A percentile compares a stretch with the other conserved stretches of the same genome.
These are phyloP conservation scores for Verbascum thapsus DNA, from an alignment of 257 asterid species.

Conservation along the genomic window DNA sequence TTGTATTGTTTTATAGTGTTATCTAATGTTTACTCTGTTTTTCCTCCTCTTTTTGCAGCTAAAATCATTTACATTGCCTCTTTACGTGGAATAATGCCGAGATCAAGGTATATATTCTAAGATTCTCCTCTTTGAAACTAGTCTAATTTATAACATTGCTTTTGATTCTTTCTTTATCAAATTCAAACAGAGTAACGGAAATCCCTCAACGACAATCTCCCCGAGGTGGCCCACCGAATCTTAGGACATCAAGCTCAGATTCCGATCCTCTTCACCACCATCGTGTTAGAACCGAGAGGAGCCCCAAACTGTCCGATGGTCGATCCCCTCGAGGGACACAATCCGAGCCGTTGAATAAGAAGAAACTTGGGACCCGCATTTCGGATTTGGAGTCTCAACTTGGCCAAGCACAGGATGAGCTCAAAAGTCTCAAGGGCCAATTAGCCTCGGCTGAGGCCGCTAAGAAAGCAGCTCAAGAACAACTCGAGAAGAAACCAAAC, in stretches of 20 bases:
- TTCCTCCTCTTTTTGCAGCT: not conserved
- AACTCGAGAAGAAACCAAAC: conserved; percentile 59
- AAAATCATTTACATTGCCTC: not conserved
- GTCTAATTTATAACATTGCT: conserved; percentile 3
- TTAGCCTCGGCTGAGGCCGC: conserved; percentile 68
- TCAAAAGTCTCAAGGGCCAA: conserved; percentile 69
- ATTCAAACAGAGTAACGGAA: conserved; percentile 51
- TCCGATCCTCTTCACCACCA: conserved; percentile 62
- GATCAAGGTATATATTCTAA: conserved; percentile 74
- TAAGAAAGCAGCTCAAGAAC: conserved; percentile 68
- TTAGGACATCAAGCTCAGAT: conserved; percentile 70
- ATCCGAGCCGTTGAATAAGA: conserved; percentile 54
- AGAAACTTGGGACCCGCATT: conserved; percentile 83
- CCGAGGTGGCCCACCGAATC: conserved; percentile 50
- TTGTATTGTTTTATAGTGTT: not conserved
- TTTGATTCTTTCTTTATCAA: conserved; percentile 5
- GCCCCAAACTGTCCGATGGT: conserved; percentile 56
- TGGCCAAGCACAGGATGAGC: conserved; percentile 86
- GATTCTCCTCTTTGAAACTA: conserved; percentile 5
- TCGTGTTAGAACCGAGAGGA: conserved; percentile 56
- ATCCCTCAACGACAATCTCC: conserved; percentile 72
- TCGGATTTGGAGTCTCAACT: conserved; percentile 90
- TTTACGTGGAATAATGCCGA: conserved; percentile 49
- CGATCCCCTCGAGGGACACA: conserved; percentile 64
- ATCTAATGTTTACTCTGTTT: conserved; percentile 12